Evolutionary conservation across 1,139 yeast genomes (phyloP).

Genomic region (Candida neerlandica): DNA sequence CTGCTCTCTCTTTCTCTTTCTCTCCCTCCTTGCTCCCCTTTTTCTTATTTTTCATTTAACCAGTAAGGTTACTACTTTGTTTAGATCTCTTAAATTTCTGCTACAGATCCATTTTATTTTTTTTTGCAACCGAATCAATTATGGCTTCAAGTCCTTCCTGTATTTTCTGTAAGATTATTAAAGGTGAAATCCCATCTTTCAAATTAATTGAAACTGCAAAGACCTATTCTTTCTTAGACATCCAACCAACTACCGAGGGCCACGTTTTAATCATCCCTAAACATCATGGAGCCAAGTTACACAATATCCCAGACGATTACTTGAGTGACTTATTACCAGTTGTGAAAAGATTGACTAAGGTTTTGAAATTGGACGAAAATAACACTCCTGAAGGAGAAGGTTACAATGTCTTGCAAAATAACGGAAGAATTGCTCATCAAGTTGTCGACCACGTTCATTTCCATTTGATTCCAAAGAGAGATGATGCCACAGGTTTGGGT

Average conservation of each 20-base stretch:
- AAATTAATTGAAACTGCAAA: conserved; percentile 82
- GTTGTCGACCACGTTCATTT: conserved; percentile 94
- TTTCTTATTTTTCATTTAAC: not conserved
- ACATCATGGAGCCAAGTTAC: conserved; percentile 88
- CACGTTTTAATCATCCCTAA: conserved; percentile 91
- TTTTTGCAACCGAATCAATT: conserved; percentile 7
- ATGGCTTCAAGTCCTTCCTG: conserved; percentile 43
- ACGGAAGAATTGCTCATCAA: conserved; percentile 93
- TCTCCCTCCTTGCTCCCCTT: not conserved
- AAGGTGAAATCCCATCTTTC: conserved; percentile 91
- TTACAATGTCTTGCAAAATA: conserved; percentile 88
- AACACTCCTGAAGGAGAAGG: conserved; percentile 64
- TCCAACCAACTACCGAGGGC: conserved; percentile 87
- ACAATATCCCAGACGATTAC: conserved; percentile 89
- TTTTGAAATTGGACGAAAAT: conserved; percentile 61
- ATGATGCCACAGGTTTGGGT: conserved; percentile 66
- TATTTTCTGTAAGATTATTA: conserved; percentile 89
- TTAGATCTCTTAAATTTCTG: not conserved
- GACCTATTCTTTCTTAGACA: conserved; percentile 84
- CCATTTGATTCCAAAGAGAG: conserved; percentile 90
- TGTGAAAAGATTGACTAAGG: conserved; percentile 79
- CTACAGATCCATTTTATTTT: not conserved
- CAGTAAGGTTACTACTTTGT: conserved; percentile 3
- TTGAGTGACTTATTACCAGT: conserved; percentile 82
- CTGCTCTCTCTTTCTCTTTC: not conserved